Evolutionary conservation across 106 monocot species (phyloP), one percentile per base, ranked within the genome.

Genomic region (Xerophyta viscosa): DNA sequence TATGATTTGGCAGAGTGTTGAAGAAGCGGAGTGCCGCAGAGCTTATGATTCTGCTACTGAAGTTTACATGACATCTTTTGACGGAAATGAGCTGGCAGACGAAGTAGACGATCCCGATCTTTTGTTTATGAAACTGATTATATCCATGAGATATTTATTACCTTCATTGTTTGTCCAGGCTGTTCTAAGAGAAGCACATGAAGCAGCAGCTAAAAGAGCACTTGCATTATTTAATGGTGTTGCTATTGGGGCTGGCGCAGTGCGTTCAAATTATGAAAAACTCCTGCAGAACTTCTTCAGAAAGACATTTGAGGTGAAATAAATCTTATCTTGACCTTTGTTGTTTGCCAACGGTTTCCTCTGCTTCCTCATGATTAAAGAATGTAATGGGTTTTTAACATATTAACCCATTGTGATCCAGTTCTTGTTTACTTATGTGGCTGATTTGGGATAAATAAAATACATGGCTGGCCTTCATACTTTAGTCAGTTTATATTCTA

Each of bases 11-110:
- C 71, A 93, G 92, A 94, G 93, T 70, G 93, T 94, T 69, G 93
- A 94, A 94, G 93, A 94, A 70, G 66, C 78, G 52, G 93, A 94
- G 71, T 94, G 93, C 23, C 80, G 81, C 29, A 81, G 77, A 55
- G 88, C 93, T 53, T 88, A 70, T 65, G 84, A 88, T 58, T 50
- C 65, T 46, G 88, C 88, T 30, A 48, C 75, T 60, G 93, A 76
- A 44, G 62, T 66, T 31, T 94, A 94, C 45, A 67, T 65, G 51
- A 72, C 84, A 42, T 81, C 70, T 41, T 94, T 94, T 73, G 88
- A 88, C 41, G 74, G 78, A 41, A 66, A 58, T 13, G 84, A 73
- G 55, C 81, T 71, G 57, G 81, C 81, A 57, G 93, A 94, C 8
- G 93, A 94, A 72, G 93, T 94, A 75, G 59, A 25, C 3, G 24